Base-by-base conservation (phyloP, 805 yeast species). In the Candida insectorum region DNA sequence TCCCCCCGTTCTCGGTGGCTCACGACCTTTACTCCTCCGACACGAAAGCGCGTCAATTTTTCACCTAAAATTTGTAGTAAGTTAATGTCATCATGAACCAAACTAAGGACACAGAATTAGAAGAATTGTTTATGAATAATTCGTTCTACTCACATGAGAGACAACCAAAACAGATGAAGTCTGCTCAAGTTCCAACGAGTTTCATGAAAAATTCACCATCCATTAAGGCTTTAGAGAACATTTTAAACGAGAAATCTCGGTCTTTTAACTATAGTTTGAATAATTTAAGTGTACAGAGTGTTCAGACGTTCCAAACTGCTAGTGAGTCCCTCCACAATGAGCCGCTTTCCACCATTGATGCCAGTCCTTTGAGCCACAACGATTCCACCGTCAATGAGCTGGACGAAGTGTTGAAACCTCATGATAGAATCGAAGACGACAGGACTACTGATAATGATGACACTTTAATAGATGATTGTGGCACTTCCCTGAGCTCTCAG, bases 121-220 rank as follows among this genome's bases (percentile, higher is more conserved):
- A 62, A 39, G 60, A 56, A n/a, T 49, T 52, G 20, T 54, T 62
- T 18, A 44, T 62, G 49, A 58, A 45, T 36, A 50, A 55, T 42
- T 46, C 41, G 28, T 64, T 64, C 46, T 64, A 63, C 41, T 53
- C 62, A 29, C 50, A 33, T 27, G 34, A 28, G 15, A 28, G 33
- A 25, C 22, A 28, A 12, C 27, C n/a, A 18, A 26, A 19, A 4
- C 31, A 12, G 18, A 12, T 17, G 10, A 31, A 27, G 46, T 60
- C 42, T 34, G 50, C 33, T 49, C 59, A 8, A 39, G 36, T 27
- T 9, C 42, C 42, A 23, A 54, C 69, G 8, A 41, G 48, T 22
- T 50, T 56, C 41, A 65, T 65, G 64, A 56, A 54, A 35, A 48
- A 47, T 18, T 61, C 69, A 19, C 73, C 71, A 5, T 60, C 67